Conservation (phyloP, 2,329 filamentous ascomycete species). For the Periconia sp. region DNA sequence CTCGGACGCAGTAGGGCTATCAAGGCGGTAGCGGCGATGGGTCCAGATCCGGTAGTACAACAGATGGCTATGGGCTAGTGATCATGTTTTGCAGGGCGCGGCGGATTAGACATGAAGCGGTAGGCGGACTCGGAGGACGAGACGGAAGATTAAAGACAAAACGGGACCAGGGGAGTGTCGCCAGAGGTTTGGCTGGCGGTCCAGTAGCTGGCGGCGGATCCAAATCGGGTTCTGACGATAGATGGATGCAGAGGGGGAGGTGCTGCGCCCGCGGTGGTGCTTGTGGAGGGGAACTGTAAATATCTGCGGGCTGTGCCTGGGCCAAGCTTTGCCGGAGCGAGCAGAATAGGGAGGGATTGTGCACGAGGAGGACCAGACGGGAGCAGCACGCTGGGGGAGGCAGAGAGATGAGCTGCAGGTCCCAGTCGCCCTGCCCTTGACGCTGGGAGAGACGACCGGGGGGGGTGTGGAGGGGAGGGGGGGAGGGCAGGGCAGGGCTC, state of each 20-base stretch:
- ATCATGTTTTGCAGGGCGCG: constrained; percentile 35
- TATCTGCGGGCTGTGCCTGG: constrained; percentile 47
- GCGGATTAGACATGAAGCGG: constrained; percentile 31
- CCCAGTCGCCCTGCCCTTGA: constrained; percentile 25
- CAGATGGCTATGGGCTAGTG: constrained; percentile 38
- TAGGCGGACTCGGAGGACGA: constrained; percentile 35
- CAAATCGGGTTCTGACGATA: constrained; percentile 41
- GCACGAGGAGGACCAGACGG: constrained; percentile 19
- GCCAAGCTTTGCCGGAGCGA: constrained; percentile 37
- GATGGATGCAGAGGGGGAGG: constrained; percentile 28
- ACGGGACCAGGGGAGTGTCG: constrained; percentile 30
- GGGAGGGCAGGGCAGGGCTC: constrained; percentile 6
- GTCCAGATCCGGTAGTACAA: constrained; percentile 40
- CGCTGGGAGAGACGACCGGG: constrained; percentile 27
- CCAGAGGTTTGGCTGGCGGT: constrained; percentile 29
- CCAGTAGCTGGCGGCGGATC: constrained; percentile 37
- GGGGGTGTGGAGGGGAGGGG: constrained; percentile 17
- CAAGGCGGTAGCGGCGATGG: constrained; percentile 27
- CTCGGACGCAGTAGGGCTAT: constrained; percentile 30
- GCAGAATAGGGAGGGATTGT: constrained; percentile 24
- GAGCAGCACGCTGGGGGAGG: constrained; percentile 15
- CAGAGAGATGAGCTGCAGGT: constrained; percentile 36
- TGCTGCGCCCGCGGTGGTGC: constrained; percentile 35
- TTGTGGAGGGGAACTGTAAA: constrained; percentile 43
- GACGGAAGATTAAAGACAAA: constrained; percentile 37